Evolutionary conservation across 2,329 filamentous ascomycete genomes (phyloP), one percentile per base, ranked within the genome.

Genomic region (Clonostachys chloroleuca): DNA sequence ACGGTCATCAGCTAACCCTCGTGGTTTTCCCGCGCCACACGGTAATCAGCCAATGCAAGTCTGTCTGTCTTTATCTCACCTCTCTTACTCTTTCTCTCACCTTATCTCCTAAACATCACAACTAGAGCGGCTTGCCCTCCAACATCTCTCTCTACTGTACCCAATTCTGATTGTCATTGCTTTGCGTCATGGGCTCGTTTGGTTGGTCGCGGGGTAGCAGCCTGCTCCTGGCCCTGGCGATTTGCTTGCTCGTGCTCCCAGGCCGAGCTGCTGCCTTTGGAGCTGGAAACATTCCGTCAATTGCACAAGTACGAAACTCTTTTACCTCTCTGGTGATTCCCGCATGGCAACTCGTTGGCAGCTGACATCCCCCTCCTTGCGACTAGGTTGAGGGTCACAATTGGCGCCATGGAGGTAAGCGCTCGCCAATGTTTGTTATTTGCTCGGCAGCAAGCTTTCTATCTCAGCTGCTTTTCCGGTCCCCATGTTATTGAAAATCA

Each of bases 241-340:
- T 84, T 44, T 58, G 82, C 45, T 64, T 87, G 49, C 61, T 80
- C n/a, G 56, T 84, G 42, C 66, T 85, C 44, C 79, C 81, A 18
- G 70, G 73, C 45, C 74, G 72, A 51, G 81, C 72, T 4, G 70
- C 71, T 18, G 84, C 84, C 5, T 87, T 87, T 59, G 84, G 84
- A 24, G 84, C 84, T 34, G 84, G 84, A 48, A 87, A 87, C 59
- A 87, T 87, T 51, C 84, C 84, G n/a, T 83, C 78, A 17, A 83
- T 83, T 53, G 66, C 73, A 13, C 69, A 73, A 62, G 69, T 70
- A 48, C n/a, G 59, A 50, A 30, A 7, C 52, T 62, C 30, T 20
- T 10, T 17, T 10, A 12, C 18, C 9, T 10, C 10, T n/a, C 4
- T 14, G 37, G 20, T 7, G 24, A 4, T 10, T 9, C 2, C 24